Evolutionary conservation across 768 basidiomycete species (phyloP), one percentile per base, ranked within the genome.

Genomic region (Paxillus rubicundulus): DNA sequence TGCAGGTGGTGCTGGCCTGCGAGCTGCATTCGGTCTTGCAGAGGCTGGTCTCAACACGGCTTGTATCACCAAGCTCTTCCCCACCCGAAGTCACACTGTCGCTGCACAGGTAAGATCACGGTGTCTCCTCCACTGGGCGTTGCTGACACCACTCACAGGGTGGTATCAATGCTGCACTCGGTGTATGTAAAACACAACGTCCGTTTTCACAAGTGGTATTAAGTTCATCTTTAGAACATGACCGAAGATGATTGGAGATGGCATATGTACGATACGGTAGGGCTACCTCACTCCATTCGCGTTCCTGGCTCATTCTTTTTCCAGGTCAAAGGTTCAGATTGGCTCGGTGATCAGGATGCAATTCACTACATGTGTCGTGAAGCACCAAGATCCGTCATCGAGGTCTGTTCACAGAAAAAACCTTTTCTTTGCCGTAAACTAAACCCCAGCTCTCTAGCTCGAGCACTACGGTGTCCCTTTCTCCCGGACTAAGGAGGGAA

Each of bases 361-460:
- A 98, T 99, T 62, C 97, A 98, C 67, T 99, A 98, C 77, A 99
- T 99, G 97, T 97, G 93, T 71, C 80, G 93, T 34, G 97, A 99
- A 72, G 97, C 97, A 38, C 96, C 95, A 47, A 79, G 85, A 69
- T 88, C 90, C 32, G 95, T 98, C 58, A 84, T 95, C 46, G 95
- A 98, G 82, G 94, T 89, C 50, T 32, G 75, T 43, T 13, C 8
- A 20, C 20, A 37, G 16, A 30, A 55, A 34, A 18, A 12, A 2
- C 12, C 18, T 4, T 18, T 38, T 6, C 4, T 18, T 38, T 6
- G 39, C 32, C 47, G n/a, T 20, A 32, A 30, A 40, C 39, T 17
- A 54, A 44, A 33, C 13, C 49, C 41, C 6, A 13, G n/a, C 32
- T 44, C 49, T 28, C 3, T 65, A 99, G 94, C 86, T 98, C 54